Evolutionary conservation across 495 filamentous ascomycete genomes (phyloP).

Genomic region (Sordaria brevicollis): DNA sequence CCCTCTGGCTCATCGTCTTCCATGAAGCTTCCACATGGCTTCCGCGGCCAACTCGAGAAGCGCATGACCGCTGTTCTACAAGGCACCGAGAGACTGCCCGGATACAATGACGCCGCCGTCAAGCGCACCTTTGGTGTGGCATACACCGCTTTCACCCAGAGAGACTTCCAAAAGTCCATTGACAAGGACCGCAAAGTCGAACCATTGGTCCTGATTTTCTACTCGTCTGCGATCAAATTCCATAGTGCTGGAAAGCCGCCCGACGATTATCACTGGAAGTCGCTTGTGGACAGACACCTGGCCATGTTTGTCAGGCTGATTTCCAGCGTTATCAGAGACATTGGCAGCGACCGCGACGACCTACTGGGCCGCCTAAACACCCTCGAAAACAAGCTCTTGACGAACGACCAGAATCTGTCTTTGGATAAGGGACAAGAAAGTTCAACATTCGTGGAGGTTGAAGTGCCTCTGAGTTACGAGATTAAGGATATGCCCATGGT

Average conservation of each 20-base stretch:
- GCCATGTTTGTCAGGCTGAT: slow-evolving; percentile 90
- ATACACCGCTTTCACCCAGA: slow-evolving; percentile 54
- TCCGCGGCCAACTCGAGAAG: slow-evolving; percentile 65
- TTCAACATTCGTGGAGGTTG: slow-evolving; percentile 60
- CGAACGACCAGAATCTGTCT: slow-evolving; percentile 85
- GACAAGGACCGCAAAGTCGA: slow-evolving; percentile 93
- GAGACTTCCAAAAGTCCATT: slow-evolving; percentile 74
- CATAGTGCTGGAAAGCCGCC: slow-evolving; percentile 67
- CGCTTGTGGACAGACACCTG: slow-evolving; percentile 87
- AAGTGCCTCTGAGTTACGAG: slow-evolving; percentile 74
- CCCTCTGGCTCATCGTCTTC: slow-evolving; percentile 26
- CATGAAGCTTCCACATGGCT: slow-evolving; percentile 39
- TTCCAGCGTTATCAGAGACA: slow-evolving; percentile 63
- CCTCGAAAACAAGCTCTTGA: slow-evolving; percentile 85
- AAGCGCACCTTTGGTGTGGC: slow-evolving; percentile 93
- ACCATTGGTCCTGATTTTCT: slow-evolving; percentile 83
- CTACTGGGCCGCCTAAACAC: slow-evolving; percentile 66
- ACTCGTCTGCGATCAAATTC: slow-evolving; percentile 65
- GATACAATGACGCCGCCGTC: slow-evolving; percentile 76
- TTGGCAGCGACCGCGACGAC: slow-evolving; percentile 67
- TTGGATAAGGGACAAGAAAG: slow-evolving; percentile 43
- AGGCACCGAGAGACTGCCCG: slow-evolving; percentile 53
- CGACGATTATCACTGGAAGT: slow-evolving; percentile 86
- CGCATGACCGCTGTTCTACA: slow-evolving; percentile 71
- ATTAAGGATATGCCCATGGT: slow-evolving; percentile 96